Percentiles rank a stretch among this genome's conserved stretches.
Conservation (phyloP, 805 yeast genomes). For the Metschnikowia lachancei region DNA sequence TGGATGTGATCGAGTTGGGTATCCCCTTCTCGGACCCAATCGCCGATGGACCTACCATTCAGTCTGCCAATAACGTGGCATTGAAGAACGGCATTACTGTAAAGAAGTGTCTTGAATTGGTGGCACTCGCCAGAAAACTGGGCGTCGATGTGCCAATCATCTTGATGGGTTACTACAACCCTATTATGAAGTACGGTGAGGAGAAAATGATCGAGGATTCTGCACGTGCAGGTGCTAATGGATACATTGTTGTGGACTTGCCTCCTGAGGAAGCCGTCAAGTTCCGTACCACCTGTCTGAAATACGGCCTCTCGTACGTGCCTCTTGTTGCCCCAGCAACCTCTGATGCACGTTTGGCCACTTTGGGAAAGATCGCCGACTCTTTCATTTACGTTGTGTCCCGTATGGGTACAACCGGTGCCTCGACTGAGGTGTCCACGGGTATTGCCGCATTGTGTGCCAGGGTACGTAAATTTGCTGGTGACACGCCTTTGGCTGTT, state of each 20-base stretch:
- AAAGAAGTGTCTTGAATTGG: constrained; percentile 63
- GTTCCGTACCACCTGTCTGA: constrained; percentile 70
- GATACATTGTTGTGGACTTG: constrained; percentile 89
- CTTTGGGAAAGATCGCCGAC: constrained; percentile 83
- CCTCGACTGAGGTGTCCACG: constrained; percentile 58
- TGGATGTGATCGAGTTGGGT: constrained; percentile 91
- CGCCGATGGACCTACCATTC: constrained; percentile 98
- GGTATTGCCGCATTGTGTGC: constrained; percentile 66
- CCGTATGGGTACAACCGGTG: constrained; percentile 98
- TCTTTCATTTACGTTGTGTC: constrained; percentile 95
- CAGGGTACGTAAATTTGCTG: constrained; percentile 73
- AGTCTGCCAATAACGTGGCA: constrained; percentile 80
- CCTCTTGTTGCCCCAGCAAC: constrained; percentile 98
- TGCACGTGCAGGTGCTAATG: constrained; percentile 89
- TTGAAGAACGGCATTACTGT: constrained; percentile 80
- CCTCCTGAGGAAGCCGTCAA: constrained; percentile 97
- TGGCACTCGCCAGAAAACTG: constrained; percentile 67
- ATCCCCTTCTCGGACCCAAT: constrained; percentile 97
- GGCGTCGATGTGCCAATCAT: constrained; percentile 90
- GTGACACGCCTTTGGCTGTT: constrained; percentile 72
- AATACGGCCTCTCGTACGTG: constrained; percentile 72
- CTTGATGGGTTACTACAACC: constrained; percentile 98
- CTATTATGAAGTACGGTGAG: constrained; percentile 87
- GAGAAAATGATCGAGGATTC: constrained; percentile 73
- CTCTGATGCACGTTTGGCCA: constrained; percentile 78